Percentiles rank a stretch among this genome's conserved stretches.
Evolutionary conservation across 2,329 filamentous ascomycete species (phyloP).

Genomic region (Penicillium sp.): DNA sequence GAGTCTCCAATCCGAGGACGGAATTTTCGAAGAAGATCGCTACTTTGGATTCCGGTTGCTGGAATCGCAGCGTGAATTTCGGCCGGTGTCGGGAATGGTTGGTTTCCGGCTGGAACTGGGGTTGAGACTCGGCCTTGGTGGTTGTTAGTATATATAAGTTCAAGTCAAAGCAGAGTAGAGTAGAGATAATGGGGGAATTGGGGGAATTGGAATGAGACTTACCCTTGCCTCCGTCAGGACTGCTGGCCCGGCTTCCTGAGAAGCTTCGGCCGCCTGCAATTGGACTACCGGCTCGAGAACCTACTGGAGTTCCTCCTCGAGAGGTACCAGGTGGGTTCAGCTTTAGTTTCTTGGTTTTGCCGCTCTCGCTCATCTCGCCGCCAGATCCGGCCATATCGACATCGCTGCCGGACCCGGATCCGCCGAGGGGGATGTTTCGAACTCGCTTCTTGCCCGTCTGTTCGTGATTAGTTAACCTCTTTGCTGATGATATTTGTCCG

Average conservation of each 20-base stretch:
- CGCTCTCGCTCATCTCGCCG: constrained; percentile 51
- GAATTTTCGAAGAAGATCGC: constrained; percentile 50
- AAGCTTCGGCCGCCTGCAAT: constrained; percentile 34
- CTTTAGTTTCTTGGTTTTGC: constrained; percentile 54
- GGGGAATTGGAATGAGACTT: constrained; percentile 10
- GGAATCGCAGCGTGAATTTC: constrained; percentile 55
- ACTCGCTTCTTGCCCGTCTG: constrained; percentile 58
- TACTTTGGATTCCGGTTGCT: constrained; percentile 48
- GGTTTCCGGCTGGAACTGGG: constrained; percentile 29
- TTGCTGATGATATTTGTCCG: too few species aligned
- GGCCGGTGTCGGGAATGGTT: constrained; percentile 48
- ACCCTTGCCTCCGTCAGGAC: constrained; percentile 42
- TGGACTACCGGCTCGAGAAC: constrained; percentile 55
- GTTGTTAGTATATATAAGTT: constrained; percentile 20
- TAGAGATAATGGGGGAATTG: too few species aligned
- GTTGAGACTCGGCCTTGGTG: constrained; percentile 36
- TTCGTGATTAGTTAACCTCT: too few species aligned
- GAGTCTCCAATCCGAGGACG: constrained; percentile 47
- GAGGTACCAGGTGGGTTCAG: constrained; percentile 47
- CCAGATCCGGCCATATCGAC: constrained; percentile 56
- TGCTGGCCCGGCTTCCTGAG: constrained; percentile 44
- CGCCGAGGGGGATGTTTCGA: constrained; percentile 35
- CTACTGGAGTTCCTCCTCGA: constrained; percentile 49
- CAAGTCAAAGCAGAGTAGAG: background rate
- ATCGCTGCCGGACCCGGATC: constrained; percentile 58